Conservation (phyloP, 768 basidiomycete species). For the Pisolithus marmoratus region DNA sequence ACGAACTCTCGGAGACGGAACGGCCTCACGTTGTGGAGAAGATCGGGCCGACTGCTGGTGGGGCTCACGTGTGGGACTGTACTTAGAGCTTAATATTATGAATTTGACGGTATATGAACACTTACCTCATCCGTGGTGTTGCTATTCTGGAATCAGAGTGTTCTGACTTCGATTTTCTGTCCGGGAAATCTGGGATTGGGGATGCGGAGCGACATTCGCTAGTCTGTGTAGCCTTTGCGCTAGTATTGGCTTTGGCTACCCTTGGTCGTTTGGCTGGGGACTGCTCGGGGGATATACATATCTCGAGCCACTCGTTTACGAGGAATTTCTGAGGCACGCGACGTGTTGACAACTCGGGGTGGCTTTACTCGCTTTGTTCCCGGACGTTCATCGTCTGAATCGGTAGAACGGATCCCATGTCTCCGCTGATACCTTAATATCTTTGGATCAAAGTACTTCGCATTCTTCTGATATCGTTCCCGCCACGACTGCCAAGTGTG, state of each 20-base stretch:
- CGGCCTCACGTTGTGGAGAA: too few relatives aligned
- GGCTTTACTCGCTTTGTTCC: neutral
- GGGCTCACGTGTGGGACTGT: too few relatives aligned
- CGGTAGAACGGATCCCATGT: slow-evolving; percentile 6
- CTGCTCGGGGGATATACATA: neutral
- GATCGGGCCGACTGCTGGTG: too few relatives aligned
- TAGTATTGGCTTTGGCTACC: neutral
- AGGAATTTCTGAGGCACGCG: neutral
- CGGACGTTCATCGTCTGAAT: neutral
- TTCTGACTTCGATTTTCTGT: neutral
- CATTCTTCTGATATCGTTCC: slow-evolving; percentile 48
- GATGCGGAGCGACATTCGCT: neutral
- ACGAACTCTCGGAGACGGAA: too few relatives aligned
- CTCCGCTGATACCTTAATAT: slow-evolving; percentile 38
- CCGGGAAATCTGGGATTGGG: neutral
- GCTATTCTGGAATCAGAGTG: too few relatives aligned
- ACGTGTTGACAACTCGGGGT: neutral
- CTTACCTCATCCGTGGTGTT: too few relatives aligned
- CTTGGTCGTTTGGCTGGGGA: neutral
- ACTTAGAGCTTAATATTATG: too few relatives aligned
- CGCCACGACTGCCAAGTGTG: slow-evolving; percentile 65
- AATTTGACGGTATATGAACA: too few relatives aligned
- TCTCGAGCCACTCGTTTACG: neutral
- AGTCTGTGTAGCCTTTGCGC: neutral
- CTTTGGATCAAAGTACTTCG: slow-evolving; percentile 33